Conservation (phyloP, 768 basidiomycete species). For the Amanita polypyramis region DNA sequence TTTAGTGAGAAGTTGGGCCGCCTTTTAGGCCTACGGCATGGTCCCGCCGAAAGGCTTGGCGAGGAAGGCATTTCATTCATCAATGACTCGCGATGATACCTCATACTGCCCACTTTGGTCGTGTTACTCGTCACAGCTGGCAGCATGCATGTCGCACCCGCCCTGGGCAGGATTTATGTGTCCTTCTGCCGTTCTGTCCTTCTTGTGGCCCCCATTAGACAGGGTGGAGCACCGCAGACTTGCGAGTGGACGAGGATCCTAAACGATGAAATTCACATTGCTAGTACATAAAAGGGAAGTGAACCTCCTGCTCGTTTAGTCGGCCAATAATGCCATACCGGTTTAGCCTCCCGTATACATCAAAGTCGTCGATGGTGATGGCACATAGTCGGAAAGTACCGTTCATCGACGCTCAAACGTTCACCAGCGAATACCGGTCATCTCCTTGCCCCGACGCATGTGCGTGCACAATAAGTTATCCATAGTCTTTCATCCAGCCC, state of each 20-base stretch:
- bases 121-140: not conserved
- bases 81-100: too few species aligned
- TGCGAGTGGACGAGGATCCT: not conserved
- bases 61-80: not conserved
- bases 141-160: not conserved
- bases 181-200: not conserved
- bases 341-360: slow-evolving; percentile 2
- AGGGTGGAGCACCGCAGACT: not conserved
- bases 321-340: not conserved
- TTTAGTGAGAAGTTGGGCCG: not conserved
- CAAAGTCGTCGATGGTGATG: slow-evolving; percentile 7
- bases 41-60: not conserved
- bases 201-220: not conserved
- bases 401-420: slow-evolving; percentile 3
- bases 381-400: slow-evolving; percentile 4
- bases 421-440: not conserved
- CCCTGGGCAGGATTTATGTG: not conserved
- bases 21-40: not conserved
- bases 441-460: not conserved
- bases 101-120: too few species aligned
- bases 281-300: not conserved
- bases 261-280: not conserved
- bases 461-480: too few species aligned
- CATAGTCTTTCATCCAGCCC: too few species aligned
- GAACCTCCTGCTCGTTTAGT: not conserved